These are phyloP conservation scores for Tylopilus subfusipes DNA, from an alignment of 768 basidiomycete species.

Conservation along the genomic window DNA sequence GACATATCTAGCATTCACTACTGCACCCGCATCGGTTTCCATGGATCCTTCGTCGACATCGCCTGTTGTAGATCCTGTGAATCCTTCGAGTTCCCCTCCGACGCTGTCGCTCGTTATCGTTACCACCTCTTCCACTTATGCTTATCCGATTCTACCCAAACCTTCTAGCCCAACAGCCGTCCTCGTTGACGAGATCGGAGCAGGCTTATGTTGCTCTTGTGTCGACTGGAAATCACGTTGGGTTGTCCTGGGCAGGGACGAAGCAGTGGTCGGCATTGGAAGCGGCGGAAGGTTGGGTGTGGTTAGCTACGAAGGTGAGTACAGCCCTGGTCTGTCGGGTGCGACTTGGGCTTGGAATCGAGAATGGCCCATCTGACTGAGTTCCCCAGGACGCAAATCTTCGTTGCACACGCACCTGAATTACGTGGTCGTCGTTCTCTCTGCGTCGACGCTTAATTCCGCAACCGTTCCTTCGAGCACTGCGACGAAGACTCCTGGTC, in stretches of 20 bases:
- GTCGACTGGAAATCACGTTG: slow-evolving; percentile 72
- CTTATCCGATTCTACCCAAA: slow-evolving; percentile 69
- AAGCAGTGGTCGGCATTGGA: slow-evolving; percentile 86
- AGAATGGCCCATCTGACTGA: background rate
- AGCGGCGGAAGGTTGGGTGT: slow-evolving; percentile 79
- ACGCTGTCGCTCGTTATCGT: slow-evolving; percentile 74
- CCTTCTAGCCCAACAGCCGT: slow-evolving; percentile 62
- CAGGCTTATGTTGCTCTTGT: slow-evolving; percentile 76
- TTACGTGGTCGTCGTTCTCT: slow-evolving; percentile 88
- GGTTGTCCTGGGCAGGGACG: slow-evolving; percentile 84
- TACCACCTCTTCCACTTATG: slow-evolving; percentile 80
- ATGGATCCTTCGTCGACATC: slow-evolving; percentile 21
- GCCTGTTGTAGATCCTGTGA: slow-evolving; percentile 15
- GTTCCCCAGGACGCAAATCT: slow-evolving; percentile 45
- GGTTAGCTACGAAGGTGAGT: slow-evolving; percentile 86
- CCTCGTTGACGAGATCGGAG: slow-evolving; percentile 84
- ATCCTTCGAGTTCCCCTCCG: slow-evolving; percentile 26
- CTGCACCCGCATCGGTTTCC: slow-evolving; percentile 18
- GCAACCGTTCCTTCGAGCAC: slow-evolving; percentile 43
- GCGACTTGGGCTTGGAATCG: background rate
- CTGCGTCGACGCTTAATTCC: slow-evolving; percentile 68
- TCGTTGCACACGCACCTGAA: slow-evolving; percentile 75
- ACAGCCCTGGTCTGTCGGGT: background rate
- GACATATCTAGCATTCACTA: slow-evolving; percentile 87
- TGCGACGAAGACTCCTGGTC: slow-evolving; percentile 49